Conservation (phyloP, 2,329 filamentous ascomycete genomes). For the Didymella keratinophila region DNA sequence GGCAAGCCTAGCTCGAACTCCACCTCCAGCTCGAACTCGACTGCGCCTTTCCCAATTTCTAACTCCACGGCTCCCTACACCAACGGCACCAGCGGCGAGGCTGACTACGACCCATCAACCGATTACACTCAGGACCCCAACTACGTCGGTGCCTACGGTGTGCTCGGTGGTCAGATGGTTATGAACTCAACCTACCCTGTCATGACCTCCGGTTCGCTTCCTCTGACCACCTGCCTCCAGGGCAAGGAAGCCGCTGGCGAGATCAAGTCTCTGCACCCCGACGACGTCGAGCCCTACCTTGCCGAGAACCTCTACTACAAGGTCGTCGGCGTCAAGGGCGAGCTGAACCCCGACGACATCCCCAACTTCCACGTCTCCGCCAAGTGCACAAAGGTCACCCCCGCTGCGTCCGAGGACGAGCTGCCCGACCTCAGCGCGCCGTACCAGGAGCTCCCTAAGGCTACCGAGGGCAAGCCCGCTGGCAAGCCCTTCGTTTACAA, state of each 20-base stretch:
- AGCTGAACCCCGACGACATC: constrained; percentile 39
- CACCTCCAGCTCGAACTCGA: constrained; percentile 36
- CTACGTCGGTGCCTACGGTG: constrained; percentile 46
- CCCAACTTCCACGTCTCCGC: constrained; percentile 47
- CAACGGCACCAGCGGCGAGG: constrained; percentile 32
- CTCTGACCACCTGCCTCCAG: constrained; percentile 47
- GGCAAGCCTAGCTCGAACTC: constrained; percentile 40
- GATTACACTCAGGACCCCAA: constrained; percentile 42
- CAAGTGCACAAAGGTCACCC: constrained; percentile 41
- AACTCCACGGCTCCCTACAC: constrained; percentile 33
- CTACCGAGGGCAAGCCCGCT: constrained; percentile 39
- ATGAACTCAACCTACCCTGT: constrained; percentile 36
- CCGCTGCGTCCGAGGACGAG: constrained; percentile 34
- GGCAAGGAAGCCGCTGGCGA: constrained; percentile 42
- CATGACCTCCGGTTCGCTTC: constrained; percentile 44
- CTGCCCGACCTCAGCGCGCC: constrained; percentile 42
- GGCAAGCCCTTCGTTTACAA: constrained; percentile 42
- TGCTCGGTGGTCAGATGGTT: constrained; percentile 43
- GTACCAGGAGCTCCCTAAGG: constrained; percentile 38
- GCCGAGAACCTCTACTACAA: constrained; percentile 47
- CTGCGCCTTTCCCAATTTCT: constrained; percentile 29
- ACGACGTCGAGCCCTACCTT: constrained; percentile 47
- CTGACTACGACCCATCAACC: constrained; percentile 34
- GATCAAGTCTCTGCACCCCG: constrained; percentile 43
- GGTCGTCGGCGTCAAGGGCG: constrained; percentile 43